These are phyloP conservation scores for Agaricales sp. DNA, from an alignment of 1,284 basidiomycete genomes.

Conservation along the genomic window DNA sequence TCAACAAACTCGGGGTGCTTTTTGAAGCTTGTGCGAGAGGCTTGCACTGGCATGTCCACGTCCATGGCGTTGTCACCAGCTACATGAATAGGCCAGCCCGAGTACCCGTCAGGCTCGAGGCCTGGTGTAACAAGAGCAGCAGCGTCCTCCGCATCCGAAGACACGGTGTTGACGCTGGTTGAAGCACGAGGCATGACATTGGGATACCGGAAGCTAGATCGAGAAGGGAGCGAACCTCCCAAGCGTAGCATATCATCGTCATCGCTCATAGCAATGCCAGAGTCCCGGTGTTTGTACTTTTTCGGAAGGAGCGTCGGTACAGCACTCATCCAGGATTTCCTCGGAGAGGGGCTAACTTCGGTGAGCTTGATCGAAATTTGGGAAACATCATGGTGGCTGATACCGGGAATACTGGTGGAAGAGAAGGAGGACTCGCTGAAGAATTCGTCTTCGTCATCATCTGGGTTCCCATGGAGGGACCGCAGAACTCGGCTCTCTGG, in stretches of 20 bases:
- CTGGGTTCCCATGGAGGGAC: conserved; percentile 13
- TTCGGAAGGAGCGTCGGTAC: conserved; percentile 35
- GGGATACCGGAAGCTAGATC: conserved; percentile 20
- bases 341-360: conserved; percentile 47
- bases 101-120: conserved; percentile 36
- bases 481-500: conserved; percentile 15
- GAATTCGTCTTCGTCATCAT: conserved; percentile 44
- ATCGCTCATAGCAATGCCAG: conserved; percentile 50
- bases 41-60: conserved; percentile 10
- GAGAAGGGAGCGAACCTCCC: conserved; percentile 11
- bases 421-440: conserved; percentile 1
- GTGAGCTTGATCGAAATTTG: conserved; percentile 43
- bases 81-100: conserved; percentile 48
- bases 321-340: conserved; percentile 22
- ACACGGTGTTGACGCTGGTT: conserved; percentile 48
- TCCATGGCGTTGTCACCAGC: not conserved
- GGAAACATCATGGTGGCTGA: conserved; percentile 30
- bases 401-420: not conserved
- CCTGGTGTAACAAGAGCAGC: conserved; percentile 61
- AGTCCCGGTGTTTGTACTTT: conserved; percentile 66
- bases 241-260: conserved; percentile 31
- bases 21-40: conserved; percentile 12
- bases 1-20: conserved; percentile 19
- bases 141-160: conserved; percentile 37
- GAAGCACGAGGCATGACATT: conserved; percentile 43